phyloP scores from a whole-genome alignment of 1,284 basidiomycete genomes.

The Melampsora allii-populina region DNA sequence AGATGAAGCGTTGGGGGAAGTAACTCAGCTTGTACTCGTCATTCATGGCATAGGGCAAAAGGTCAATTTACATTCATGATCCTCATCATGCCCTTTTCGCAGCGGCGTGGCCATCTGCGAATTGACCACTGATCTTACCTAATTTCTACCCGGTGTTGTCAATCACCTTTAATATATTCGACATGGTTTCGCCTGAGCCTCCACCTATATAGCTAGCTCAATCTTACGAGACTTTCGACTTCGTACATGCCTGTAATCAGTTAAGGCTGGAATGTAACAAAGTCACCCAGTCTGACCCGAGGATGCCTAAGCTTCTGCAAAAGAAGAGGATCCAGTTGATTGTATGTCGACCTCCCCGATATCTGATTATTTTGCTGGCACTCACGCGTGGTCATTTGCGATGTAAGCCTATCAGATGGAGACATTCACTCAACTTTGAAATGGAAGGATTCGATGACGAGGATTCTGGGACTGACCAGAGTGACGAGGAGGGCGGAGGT shows the following conservation, averaged over 20 bases:
- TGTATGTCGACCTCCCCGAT: background rate
- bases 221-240: slow-evolving; percentile 49
- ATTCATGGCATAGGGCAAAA: slow-evolving; percentile 51
- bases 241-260: slow-evolving; percentile 49
- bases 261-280: slow-evolving; percentile 48
- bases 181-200: background rate
- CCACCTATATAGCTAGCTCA: slow-evolving; percentile 45
- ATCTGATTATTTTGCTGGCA: background rate
- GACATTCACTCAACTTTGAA: slow-evolving; percentile 48
- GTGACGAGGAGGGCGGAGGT: background rate
- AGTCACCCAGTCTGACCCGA: slow-evolving; percentile 43
- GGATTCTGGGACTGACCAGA: slow-evolving; percentile 20
- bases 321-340: slow-evolving; percentile 50
- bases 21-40: slow-evolving; percentile 50
- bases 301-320: slow-evolving; percentile 46
- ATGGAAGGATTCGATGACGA: slow-evolving; percentile 45
- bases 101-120: no score
- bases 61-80: slow-evolving; percentile 24
- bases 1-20: slow-evolving; percentile 38
- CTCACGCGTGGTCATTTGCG: background rate
- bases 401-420: slow-evolving; percentile 49
- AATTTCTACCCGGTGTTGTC: no score
- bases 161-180: no score
- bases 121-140: no score
- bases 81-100: background rate